Conservation (phyloP, 768 basidiomycete species). For the Pleurotus tuber-regium region DNA sequence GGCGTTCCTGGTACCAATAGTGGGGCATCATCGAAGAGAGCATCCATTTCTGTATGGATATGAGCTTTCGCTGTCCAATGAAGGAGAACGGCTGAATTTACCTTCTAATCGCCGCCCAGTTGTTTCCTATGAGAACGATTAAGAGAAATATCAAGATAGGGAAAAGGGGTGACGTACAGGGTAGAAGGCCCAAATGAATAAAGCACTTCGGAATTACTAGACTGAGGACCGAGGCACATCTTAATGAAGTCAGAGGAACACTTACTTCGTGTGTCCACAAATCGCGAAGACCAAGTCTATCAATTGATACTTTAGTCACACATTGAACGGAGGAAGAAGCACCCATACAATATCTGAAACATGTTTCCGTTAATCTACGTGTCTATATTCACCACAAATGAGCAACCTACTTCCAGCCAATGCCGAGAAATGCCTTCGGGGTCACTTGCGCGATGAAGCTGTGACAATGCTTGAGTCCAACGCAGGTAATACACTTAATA, state of each 20-base stretch:
- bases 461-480: not conserved
- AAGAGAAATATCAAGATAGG: not conserved
- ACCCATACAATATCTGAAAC: conserved; percentile 26
- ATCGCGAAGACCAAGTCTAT: conserved; percentile 44
- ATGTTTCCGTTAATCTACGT: no score
- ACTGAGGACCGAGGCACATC: no score
- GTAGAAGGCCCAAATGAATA: conserved; percentile 43
- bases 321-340: not conserved
- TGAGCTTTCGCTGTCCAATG: not conserved
- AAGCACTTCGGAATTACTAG: conserved; percentile 22
- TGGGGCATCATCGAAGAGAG: conserved; percentile 36
- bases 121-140: conserved; percentile 30
- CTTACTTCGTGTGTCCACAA: conserved; percentile 42
- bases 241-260: not conserved
- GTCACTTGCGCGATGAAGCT: conserved; percentile 47
- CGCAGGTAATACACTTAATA: not conserved
- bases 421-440: conserved; percentile 34
- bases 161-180: conserved; percentile 25
- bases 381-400: no score
- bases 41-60: conserved; percentile 37
- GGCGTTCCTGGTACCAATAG: conserved; percentile 34
- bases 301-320: not conserved
- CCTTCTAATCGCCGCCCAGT: conserved; percentile 42
- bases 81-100: conserved; percentile 7
- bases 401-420: conserved; percentile 44